phyloP scores from a whole-genome alignment of 2,329 filamentous ascomycete species.

The Arachnomyces sp. region DNA sequence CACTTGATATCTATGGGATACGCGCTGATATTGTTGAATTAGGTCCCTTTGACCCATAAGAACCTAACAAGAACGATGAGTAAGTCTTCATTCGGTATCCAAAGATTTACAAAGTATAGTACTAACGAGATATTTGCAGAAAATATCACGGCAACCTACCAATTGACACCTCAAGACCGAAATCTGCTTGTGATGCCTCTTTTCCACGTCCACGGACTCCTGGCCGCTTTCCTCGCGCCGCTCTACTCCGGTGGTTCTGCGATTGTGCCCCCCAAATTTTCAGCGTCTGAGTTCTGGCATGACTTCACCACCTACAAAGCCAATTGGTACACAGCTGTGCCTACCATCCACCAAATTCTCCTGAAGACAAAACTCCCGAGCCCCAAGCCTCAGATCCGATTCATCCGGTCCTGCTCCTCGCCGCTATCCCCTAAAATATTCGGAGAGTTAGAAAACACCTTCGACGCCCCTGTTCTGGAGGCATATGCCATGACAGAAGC shows the following conservation, averaged over 20 bases:
- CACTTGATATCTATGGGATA: background rate
- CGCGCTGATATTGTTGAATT: constrained; percentile 8
- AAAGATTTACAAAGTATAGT: constrained; percentile 2
- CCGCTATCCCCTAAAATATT: constrained; percentile 76
- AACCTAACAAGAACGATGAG: constrained; percentile 77
- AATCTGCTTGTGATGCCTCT: constrained; percentile 86
- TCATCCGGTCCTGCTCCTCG: constrained; percentile 81
- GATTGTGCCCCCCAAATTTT: constrained; percentile 72
- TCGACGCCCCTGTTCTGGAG: constrained; percentile 74
- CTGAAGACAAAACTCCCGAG: constrained; percentile 64
- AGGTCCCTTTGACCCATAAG: constrained; percentile 69
- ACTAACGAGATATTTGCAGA: constrained; percentile 31
- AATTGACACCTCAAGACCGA: constrained; percentile 62
- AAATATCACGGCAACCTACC: constrained; percentile 73
- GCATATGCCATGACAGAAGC: constrained; percentile 93
- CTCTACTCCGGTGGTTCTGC: constrained; percentile 70
- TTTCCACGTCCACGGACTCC: constrained; percentile 83
- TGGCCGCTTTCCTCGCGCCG: constrained; percentile 73
- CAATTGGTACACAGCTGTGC: constrained; percentile 91
- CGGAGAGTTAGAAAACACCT: constrained; percentile 66
- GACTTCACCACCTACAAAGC: constrained; percentile 67
- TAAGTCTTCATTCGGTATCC: constrained; percentile 30
- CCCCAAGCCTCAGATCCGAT: constrained; percentile 66
- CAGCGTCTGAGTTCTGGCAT: constrained; percentile 72
- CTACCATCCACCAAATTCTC: constrained; percentile 84